A percentile compares a stretch with the other conserved stretches of the same genome.
These are phyloP conservation scores for Aspergillus homomorphus DNA, from an alignment of 495 filamentous ascomycete genomes.

Conservation along the genomic window DNA sequence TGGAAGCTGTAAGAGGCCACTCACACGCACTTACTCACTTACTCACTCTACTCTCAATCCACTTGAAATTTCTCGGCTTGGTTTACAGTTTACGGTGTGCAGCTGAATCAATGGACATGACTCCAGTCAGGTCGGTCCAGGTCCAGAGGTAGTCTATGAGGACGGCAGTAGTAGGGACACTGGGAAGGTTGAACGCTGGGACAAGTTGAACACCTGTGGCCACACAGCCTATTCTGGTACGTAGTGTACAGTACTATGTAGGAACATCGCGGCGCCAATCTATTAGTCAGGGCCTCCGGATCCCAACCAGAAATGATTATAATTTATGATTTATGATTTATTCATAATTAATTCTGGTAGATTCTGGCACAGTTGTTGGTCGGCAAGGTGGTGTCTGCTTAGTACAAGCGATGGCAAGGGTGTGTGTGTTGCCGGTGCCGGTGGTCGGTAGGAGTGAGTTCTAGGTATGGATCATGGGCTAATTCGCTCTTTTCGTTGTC, in stretches of 20 bases:
- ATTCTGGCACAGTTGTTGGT: not conserved
- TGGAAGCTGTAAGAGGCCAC: conserved; percentile 5
- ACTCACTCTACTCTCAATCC: too few species aligned
- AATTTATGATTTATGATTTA: too few species aligned
- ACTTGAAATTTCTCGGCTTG: not conserved
- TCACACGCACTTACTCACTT: too few species aligned
- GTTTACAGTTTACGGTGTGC: not conserved
- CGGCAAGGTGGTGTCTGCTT: not conserved
- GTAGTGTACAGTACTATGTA: conserved; percentile 1
- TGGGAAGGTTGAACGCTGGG: not conserved
- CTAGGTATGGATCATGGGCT: not conserved
- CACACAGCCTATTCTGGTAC: not conserved
- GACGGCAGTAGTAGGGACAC: not conserved
- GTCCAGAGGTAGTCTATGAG: too few species aligned
- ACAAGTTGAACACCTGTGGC: not conserved
- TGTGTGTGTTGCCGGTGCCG: too few species aligned
- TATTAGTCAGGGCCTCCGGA: not conserved
- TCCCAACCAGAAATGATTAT: too few species aligned
- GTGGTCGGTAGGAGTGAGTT: not conserved
- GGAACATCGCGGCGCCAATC: too few species aligned
- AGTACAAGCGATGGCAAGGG: not conserved
- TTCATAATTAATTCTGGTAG: not conserved
- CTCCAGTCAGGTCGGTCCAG: too few species aligned
- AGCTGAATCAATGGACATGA: too few species aligned
- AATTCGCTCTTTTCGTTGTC: not conserved